Evolutionary conservation across 805 yeast species (phyloP).

Genomic region (Wickerhamiella shivajii): DNA sequence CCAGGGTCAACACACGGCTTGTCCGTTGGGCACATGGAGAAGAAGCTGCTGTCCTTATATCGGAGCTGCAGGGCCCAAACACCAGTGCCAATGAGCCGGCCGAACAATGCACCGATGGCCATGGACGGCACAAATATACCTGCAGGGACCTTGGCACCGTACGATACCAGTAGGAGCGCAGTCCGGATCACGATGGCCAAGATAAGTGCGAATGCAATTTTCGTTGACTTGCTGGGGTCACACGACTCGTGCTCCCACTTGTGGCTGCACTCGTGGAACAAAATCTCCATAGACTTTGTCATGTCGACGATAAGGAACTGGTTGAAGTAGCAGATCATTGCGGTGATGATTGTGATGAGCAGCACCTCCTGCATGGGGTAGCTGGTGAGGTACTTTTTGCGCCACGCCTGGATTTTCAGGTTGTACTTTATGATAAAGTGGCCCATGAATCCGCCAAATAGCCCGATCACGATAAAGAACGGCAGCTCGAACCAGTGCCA

Average conservation of each 20-base stretch:
- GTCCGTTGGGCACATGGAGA: slow-evolving; percentile 29
- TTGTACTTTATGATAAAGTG: slow-evolving; percentile 61
- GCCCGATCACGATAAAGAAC: slow-evolving; percentile 59
- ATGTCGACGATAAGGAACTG: slow-evolving; percentile 71
- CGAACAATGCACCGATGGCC: slow-evolving; percentile 95
- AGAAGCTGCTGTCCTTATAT: slow-evolving; percentile 26
- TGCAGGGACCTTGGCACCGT: slow-evolving; percentile 88
- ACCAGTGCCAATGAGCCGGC: slow-evolving; percentile 65
- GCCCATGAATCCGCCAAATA: slow-evolving; percentile 88
- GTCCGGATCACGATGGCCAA: slow-evolving; percentile 63
- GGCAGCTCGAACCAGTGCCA: slow-evolving; percentile 82
- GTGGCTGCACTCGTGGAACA: slow-evolving; percentile 69
- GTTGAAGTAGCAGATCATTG: slow-evolving; percentile 69
- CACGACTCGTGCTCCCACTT: slow-evolving; percentile 29
- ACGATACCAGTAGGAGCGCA: slow-evolving; percentile 62
- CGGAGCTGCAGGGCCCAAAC: slow-evolving; percentile 38
- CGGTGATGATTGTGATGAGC: slow-evolving; percentile 50
- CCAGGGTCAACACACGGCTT: slow-evolving; percentile 72
- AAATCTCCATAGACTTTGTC: slow-evolving; percentile 87
- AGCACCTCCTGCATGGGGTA: slow-evolving; percentile 60
- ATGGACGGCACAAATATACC: slow-evolving; percentile 94
- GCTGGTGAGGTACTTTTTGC: slow-evolving; percentile 49
- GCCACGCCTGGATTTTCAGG: slow-evolving; percentile 57
- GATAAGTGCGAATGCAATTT: slow-evolving; percentile 37
- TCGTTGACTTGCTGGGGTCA: slow-evolving; percentile 14